These are phyloP conservation scores for Podospora fimiseda DNA, from an alignment of 495 filamentous ascomycete species.

Conservation along the genomic window DNA sequence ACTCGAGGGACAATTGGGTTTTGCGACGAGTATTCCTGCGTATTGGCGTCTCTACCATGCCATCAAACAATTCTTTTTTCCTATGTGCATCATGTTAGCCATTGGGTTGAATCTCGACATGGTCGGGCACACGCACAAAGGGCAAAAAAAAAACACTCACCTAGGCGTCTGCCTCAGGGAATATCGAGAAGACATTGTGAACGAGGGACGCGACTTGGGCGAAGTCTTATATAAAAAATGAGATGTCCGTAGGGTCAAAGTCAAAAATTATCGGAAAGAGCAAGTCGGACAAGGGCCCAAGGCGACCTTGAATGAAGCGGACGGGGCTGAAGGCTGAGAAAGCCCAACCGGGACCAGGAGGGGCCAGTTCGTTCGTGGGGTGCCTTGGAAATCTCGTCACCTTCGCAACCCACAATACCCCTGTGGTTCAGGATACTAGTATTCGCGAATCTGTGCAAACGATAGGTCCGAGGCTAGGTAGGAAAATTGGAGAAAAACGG, in stretches of 20 bases:
- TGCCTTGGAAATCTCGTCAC: background rate
- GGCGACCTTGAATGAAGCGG: background rate
- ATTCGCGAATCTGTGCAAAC: too few relatives aligned
- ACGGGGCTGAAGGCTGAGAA: background rate
- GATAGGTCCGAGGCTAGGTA: background rate
- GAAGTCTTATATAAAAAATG: constrained; percentile 14
- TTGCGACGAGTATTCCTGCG: constrained; percentile 36
- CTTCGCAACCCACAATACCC: background rate
- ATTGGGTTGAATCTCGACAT: background rate
- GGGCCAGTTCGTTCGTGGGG: background rate
- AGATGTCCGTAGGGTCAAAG: background rate
- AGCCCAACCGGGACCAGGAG: background rate
- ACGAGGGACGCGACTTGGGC: constrained; percentile 10
- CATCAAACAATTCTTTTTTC: constrained; percentile 48
- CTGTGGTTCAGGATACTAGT: constrained; percentile 8
- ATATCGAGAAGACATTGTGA: constrained; percentile 32
- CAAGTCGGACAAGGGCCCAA: background rate
- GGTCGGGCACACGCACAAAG: background rate
- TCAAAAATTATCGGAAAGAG: background rate
- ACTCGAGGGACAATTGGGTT: constrained; percentile 35
- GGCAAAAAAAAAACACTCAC: constrained; percentile 26
- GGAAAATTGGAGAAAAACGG: background rate
- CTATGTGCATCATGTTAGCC: constrained; percentile 17
- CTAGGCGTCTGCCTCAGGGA: constrained; percentile 47
- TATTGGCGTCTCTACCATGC: constrained; percentile 43